Evolutionary conservation across 2,329 filamentous ascomycete genomes (phyloP), one percentile per base, ranked within the genome.

Genomic region (Chaetomium sp.): DNA sequence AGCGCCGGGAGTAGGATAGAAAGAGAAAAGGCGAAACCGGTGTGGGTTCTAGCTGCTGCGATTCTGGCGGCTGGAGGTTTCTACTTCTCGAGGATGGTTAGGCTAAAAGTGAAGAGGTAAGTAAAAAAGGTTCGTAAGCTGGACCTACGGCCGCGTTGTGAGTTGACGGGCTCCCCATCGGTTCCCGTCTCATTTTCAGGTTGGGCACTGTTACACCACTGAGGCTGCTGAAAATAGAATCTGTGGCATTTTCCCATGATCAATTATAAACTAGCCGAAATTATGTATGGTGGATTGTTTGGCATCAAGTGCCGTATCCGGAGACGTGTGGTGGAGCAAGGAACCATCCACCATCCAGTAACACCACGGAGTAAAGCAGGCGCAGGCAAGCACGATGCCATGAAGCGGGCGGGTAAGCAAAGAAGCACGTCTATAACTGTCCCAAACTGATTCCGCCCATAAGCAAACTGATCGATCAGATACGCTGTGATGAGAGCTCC

Each of bases 341-440:
- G 21, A 21, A 13, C 23, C 23, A 21, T n/a, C n/a, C n/a, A 12
- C 51, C 8, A 33, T 8, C 27, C 1, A 1, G 31, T 7, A 54
- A 5, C 29, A 12, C 19, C 9, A 29, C 19, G 7, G 1, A 51
- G 29, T 4, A 47, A 6, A 19, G 42, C 16, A 33, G 23, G 25
- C n/a, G 42, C 16, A 33, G 23, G 25, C n/a, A 49, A n/a, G 57
- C 29, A 19, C 3, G 12, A n/a, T 42, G 16, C 21, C 16, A 42
- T 42, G 33, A 23, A 33, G 9, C 8, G n/a, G n/a, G n/a, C n/a
- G n/a, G n/a, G n/a, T n/a, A 42, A n/a, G 33, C 10, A 4, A 25
- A 21, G 9, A 60, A 60, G 58, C 25, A 55, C 51, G 35, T 55
- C 51, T 61, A 55, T 53, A 49, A 55, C 19, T 29, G 38, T 33